Evolutionary conservation across 2,329 filamentous ascomycete species (phyloP).

Genomic region (Xylariaceae sp.): DNA sequence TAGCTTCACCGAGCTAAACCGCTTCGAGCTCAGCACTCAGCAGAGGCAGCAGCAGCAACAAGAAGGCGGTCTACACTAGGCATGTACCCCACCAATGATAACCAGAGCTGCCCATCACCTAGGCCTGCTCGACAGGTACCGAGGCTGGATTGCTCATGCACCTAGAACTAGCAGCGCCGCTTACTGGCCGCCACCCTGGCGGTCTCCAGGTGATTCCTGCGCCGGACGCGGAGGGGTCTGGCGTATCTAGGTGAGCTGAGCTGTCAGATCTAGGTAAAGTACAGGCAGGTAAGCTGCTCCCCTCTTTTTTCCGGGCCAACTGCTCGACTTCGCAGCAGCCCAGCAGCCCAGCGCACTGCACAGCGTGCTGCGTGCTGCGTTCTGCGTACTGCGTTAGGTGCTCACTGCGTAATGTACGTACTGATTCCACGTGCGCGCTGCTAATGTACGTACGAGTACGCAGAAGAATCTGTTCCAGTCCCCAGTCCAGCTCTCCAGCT

Average conservation of each 20-base stretch:
- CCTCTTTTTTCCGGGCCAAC: background rate
- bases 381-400: no score
- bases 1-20: background rate
- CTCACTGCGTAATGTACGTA: no score
- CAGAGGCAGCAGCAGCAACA: background rate
- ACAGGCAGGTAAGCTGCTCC: background rate
- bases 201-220: background rate
- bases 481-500: no score
- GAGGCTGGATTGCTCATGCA: background rate
- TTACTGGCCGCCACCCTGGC: background rate
- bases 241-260: conserved; percentile 1
- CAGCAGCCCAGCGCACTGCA: no score
- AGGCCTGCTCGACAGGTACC: conserved; percentile 3
- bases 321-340: background rate
- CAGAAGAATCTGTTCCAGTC: no score
- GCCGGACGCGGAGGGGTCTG: background rate
- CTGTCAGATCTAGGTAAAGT: background rate
- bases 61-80: background rate
- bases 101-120: background rate
- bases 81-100: background rate
- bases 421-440: no score
- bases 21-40: background rate
- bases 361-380: no score
- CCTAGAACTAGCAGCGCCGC: background rate
- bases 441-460: no score